phyloP scores from a whole-genome alignment of 2,329 filamentous ascomycete species.

The Trichophyton equinum region DNA sequence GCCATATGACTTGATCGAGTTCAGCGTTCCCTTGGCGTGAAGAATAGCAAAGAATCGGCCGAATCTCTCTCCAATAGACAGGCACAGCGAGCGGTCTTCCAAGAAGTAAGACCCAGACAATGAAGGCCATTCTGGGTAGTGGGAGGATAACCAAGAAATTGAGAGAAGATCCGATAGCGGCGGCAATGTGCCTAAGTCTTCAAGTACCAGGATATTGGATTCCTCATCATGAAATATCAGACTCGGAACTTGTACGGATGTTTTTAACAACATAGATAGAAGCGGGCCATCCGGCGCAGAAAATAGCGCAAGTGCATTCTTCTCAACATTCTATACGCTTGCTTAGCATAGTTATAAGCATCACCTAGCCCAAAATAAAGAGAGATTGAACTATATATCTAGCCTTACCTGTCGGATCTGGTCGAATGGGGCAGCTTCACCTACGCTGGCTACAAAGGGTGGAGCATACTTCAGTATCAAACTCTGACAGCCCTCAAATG shows the following conservation, averaged over 20 bases:
- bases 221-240: conserved; percentile 5
- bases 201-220: conserved; percentile 7
- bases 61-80: not conserved
- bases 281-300: not conserved
- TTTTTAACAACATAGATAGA: not conserved
- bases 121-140: not conserved
- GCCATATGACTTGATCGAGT: conserved; percentile 1
- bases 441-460: conserved; percentile 2
- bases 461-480: conserved; percentile 11
- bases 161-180: conserved; percentile 6
- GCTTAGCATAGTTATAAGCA: not conserved
- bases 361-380: not conserved
- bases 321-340: conserved; percentile 6
- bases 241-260: not conserved
- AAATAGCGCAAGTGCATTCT: conserved; percentile 4
- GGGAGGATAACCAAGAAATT: not conserved
- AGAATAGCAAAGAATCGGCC: not conserved
- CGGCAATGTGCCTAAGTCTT: conserved; percentile 4
- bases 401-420: conserved; percentile 6
- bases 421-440: conserved; percentile 7
- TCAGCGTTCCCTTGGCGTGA: conserved; percentile 4
- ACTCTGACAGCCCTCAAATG: not conserved
- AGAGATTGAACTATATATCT: not conserved
- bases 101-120: not conserved
- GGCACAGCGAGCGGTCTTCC: not conserved